Conservation (phyloP, 257 asterid genomes). For the Lithospermum erythrorhizon region DNA sequence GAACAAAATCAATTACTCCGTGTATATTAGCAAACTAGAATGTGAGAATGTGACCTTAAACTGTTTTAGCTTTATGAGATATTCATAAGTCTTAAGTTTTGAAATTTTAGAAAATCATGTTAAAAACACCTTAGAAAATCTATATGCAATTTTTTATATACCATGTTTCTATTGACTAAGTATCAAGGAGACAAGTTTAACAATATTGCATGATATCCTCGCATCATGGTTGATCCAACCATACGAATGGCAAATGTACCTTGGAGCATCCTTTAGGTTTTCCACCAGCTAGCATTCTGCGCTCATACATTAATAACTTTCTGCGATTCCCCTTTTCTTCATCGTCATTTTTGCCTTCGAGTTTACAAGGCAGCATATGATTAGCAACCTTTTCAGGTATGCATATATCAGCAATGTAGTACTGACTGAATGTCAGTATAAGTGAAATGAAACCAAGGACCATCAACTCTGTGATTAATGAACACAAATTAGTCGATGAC, state of each 20-base stretch:
- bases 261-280: conserved; percentile 26
- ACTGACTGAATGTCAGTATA: conserved; percentile 67
- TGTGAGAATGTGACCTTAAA: background rate
- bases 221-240: conserved; percentile 16
- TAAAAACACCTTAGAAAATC: too few relatives aligned
- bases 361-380: conserved; percentile 67
- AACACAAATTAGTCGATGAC: conserved; percentile 12
- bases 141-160: too few relatives aligned
- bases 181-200: background rate
- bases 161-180: background rate
- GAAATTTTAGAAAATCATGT: too few relatives aligned
- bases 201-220: conserved; percentile 42
- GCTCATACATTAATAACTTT: conserved; percentile 49
- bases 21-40: background rate
- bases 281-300: conserved; percentile 40
- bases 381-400: conserved; percentile 56
- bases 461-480: conserved; percentile 74
- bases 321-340: conserved; percentile 24
- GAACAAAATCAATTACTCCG: too few relatives aligned
- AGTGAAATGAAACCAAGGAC: conserved; percentile 89
- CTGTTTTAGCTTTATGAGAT: too few relatives aligned
- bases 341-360: conserved; percentile 3
- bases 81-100: too few relatives aligned
- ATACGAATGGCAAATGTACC: conserved; percentile 22
- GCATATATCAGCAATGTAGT: conserved; percentile 78